phyloP scores from a whole-genome alignment of 345 rosid species.

The Abelmoschus esculentus region DNA sequence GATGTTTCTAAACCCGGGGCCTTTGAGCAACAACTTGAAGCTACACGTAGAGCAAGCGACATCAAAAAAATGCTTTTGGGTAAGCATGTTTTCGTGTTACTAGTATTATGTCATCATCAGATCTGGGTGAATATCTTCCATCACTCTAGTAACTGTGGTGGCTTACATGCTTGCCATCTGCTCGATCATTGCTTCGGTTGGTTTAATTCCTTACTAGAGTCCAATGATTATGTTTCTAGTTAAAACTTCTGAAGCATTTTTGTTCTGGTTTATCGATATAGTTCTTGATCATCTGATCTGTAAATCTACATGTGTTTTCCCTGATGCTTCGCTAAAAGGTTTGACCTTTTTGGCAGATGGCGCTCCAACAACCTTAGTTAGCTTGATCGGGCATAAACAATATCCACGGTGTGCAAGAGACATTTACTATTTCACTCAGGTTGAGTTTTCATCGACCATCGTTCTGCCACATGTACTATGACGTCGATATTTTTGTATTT shows the following conservation, averaged over 20 bases:
- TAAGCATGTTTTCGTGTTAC: slow-evolving; percentile 26
- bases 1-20: slow-evolving; percentile 47
- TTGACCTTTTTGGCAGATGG: slow-evolving; percentile 55
- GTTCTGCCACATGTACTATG: not conserved
- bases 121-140: not conserved
- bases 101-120: not conserved
- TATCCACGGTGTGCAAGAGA: slow-evolving; percentile 92
- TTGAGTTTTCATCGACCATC: slow-evolving; percentile 16
- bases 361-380: slow-evolving; percentile 79
- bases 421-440: slow-evolving; percentile 95
- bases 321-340: not conserved
- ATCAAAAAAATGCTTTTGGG: slow-evolving; percentile 79
- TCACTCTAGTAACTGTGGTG: not conserved
- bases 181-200: not conserved
- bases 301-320: not conserved
- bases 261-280: not conserved
- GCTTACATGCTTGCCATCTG: slow-evolving; percentile 5
- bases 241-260: not conserved
- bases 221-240: not conserved
- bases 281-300: not conserved
- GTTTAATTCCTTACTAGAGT: not conserved
- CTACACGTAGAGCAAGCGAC: slow-evolving; percentile 78
- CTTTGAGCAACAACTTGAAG: slow-evolving; percentile 80
- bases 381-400: slow-evolving; percentile 85
- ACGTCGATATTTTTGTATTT: not conserved